Evolutionary conservation across 441 rosid genomes (phyloP).

Genomic region (Euphorbia schlechtendalii): DNA sequence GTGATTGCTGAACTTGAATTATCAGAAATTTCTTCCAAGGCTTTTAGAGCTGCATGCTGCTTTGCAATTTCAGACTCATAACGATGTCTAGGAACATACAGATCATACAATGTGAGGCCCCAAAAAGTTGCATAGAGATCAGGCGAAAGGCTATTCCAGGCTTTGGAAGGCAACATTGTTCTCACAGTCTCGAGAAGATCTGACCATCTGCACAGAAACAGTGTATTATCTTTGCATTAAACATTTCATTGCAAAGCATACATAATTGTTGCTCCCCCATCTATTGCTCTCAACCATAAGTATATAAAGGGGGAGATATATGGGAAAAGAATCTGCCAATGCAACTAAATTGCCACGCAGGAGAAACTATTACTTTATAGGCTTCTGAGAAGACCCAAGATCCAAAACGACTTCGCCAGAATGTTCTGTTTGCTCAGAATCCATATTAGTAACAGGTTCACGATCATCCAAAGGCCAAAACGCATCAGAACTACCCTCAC

Average conservation of each 20-base stretch:
- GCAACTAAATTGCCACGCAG: slow-evolving; percentile 7
- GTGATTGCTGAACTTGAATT: slow-evolving; percentile 95
- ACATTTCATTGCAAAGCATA: neutral
- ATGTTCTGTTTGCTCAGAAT: slow-evolving; percentile 43
- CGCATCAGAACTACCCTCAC: slow-evolving; percentile 58
- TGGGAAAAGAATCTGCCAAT: neutral
- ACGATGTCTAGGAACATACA: slow-evolving; percentile 90
- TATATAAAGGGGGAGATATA: neutral
- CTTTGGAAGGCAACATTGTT: slow-evolving; percentile 91
- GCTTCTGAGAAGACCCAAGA: slow-evolving; percentile 54
- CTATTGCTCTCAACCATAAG: neutral
- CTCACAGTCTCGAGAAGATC: slow-evolving; percentile 87
- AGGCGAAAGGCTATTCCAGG: slow-evolving; percentile 99
- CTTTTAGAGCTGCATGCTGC: slow-evolving; percentile 95
- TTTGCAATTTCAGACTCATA: slow-evolving; percentile 94
- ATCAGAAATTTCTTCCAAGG: slow-evolving; percentile 92
- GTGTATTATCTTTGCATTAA: neutral
- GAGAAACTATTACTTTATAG: slow-evolving; percentile 47
- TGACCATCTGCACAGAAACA: slow-evolving; percentile 71
- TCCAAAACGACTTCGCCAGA: slow-evolving; percentile 51
- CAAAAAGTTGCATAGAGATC: slow-evolving; percentile 97
- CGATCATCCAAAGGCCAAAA: slow-evolving; percentile 86
- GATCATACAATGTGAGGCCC: slow-evolving; percentile 99
- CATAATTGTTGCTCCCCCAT: neutral
- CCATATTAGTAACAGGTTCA: slow-evolving; percentile 35